Evolutionary conservation across 805 yeast species (phyloP).

Genomic region (Saccharomyces mikatae): DNA sequence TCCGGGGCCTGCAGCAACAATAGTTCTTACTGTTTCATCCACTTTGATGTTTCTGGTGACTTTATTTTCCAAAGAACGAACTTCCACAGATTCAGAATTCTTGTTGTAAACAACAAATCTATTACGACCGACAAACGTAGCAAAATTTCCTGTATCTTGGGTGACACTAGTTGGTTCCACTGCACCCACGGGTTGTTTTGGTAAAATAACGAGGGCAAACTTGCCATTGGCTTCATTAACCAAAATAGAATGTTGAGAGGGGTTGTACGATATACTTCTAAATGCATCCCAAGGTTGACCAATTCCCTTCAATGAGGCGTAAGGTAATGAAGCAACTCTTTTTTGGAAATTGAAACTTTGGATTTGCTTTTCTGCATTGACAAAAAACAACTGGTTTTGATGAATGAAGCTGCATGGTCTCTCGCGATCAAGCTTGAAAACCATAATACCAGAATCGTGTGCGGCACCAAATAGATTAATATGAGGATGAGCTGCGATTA

Average conservation of each 20-base stretch:
- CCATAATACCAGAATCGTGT: conserved; percentile 96
- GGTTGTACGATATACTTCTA: conserved; percentile 80
- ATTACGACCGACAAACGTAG: conserved; percentile 89
- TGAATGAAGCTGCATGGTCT: conserved; percentile 68
- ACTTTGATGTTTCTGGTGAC: conserved; percentile 73
- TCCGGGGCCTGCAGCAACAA: conserved; percentile 76
- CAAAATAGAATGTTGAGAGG: conserved; percentile 79
- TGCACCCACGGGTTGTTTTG: conserved; percentile 88
- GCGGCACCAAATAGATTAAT: conserved; percentile 93
- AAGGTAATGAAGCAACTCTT: conserved; percentile 62
- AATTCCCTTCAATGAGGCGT: conserved; percentile 73
- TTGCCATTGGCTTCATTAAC: conserved; percentile 61
- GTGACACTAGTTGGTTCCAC: conserved; percentile 78
- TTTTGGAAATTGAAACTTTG: conserved; percentile 66
- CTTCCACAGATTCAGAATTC: conserved; percentile 57
- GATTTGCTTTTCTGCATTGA: conserved; percentile 79
- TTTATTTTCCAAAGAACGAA: conserved; percentile 74
- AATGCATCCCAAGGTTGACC: conserved; percentile 84
- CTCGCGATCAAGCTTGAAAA: conserved; percentile 93
- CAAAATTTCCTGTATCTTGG: conserved; percentile 76
- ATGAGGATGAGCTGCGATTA: conserved; percentile 77
- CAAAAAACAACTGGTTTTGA: conserved; percentile 66
- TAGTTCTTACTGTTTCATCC: conserved; percentile 60
- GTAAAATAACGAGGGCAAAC: conserved; percentile 69
- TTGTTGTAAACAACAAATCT: conserved; percentile 78